Evolutionary conservation across 768 basidiomycete species (phyloP), one percentile per base, ranked within the genome.

Genomic region (Boletus patriciae): DNA sequence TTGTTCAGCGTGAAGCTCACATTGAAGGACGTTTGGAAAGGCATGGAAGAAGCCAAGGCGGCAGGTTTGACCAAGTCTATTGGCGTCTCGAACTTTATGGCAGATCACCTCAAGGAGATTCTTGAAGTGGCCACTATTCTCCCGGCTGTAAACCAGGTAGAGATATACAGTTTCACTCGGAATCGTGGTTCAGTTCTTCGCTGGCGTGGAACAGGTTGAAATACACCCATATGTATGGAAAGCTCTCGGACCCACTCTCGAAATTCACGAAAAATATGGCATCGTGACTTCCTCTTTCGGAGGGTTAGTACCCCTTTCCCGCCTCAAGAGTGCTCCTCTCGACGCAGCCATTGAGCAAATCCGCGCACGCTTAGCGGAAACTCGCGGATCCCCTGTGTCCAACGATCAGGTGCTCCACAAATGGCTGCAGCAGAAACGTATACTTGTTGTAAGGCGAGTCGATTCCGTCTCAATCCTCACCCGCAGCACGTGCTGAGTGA

Each of bases 81-180:
- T 46, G 83, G 83, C 6, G 79, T 85, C 15, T 80, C 79, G 25
- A 85, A 85, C 71, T 81, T 80, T 66, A 71, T 70, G 15, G 65
- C 75, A 23, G 61, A 69, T 42, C 67, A 80, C 29, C 65, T 85
- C 42, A 69, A 77, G 50, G 69, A 75, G 31, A 69, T 85, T 23
- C 61, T 80, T 23, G 70, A 75, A 37, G 70, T 64, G 15, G 79
- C 77, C 12, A 78, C 72, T 31, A 68, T 81, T 44, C 52, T 65
- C 3, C 83, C 83, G 0, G 77, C 78, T 1, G 77, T 82, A 37
- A 83, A 84, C 67, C 83, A 84, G 75, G 81, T 80, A 21, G 11
- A 50, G 19, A 34, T 6, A 31, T 18, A n/a, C 2, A 40, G 7
- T 37, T 38, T 11, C n/a, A 10, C 11, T 38, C 11, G 3, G 3